Conservation (phyloP, 2,329 filamentous ascomycete genomes). For the Claviceps sp. region DNA sequence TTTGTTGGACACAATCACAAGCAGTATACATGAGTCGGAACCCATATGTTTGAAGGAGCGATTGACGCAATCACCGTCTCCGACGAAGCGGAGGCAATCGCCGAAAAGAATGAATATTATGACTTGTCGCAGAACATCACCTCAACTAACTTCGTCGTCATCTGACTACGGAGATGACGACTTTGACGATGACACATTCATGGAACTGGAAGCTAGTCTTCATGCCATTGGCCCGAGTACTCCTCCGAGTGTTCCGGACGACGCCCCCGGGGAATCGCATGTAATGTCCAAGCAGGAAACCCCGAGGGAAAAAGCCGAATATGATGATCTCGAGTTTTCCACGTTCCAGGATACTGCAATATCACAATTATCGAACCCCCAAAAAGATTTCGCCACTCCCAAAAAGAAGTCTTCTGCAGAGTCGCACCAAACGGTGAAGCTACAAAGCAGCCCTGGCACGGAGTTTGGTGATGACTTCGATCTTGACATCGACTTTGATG, state of each 20-base stretch:
- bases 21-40: constrained; percentile 33
- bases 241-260: constrained; percentile 15
- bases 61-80: constrained; percentile 28
- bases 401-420: constrained; percentile 5
- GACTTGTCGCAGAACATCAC: constrained; percentile 9
- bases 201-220: constrained; percentile 37
- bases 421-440: neutral
- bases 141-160: constrained; percentile 13
- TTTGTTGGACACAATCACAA: constrained; percentile 52
- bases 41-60: constrained; percentile 18
- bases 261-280: constrained; percentile 10
- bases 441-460: constrained; percentile 13
- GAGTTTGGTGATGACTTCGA: constrained; percentile 35
- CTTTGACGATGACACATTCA: constrained; percentile 46
- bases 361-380: constrained; percentile 5
- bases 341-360: constrained; percentile 32
- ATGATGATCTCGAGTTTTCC: constrained; percentile 54
- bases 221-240: constrained; percentile 9
- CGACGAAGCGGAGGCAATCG: constrained; percentile 23
- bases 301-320: constrained; percentile 27
- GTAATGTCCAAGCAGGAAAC: neutral
- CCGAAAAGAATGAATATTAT: constrained; percentile 13
- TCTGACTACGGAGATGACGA: constrained; percentile 43
- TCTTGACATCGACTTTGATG: constrained; percentile 68
- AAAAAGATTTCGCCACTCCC: constrained; percentile 4